Percentiles rank a stretch among this genome's conserved stretches.
These are phyloP conservation scores for Vicia faba DNA, from an alignment of 306 rosid genomes.

Conservation along the genomic window DNA sequence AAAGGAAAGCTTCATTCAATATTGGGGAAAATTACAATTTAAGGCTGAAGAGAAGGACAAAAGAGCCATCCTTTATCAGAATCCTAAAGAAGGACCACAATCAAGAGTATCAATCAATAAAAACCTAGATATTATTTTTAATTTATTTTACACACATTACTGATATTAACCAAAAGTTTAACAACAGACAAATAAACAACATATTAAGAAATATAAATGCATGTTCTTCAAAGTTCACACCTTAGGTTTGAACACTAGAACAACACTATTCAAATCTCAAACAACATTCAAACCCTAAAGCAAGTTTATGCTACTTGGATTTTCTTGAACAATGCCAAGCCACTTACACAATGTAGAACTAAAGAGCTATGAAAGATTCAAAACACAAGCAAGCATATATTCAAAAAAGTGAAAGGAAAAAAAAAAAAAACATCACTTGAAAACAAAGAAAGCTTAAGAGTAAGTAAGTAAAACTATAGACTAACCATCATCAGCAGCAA, in stretches of 20 bases:
- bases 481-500: constrained; percentile 75
- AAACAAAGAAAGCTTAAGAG: constrained; percentile 9
- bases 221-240: not conserved
- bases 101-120: constrained; percentile 26
- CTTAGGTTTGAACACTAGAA: constrained; percentile 1
- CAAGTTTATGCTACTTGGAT: not conserved
- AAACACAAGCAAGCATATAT: constrained; percentile 35
- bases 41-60: constrained; percentile 25
- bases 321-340: constrained; percentile 12
- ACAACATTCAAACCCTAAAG: constrained; percentile 5
- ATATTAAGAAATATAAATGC: constrained; percentile 3
- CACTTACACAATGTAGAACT: not conserved
- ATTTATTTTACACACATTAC: not conserved
- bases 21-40: constrained; percentile 30
- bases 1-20: constrained; percentile 1
- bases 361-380: constrained; percentile 30
- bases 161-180: not conserved
- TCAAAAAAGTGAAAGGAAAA: not conserved
- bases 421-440: constrained; percentile 30
- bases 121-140: not conserved
- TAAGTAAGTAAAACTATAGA: not conserved
- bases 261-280: constrained; percentile 29
- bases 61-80: constrained; percentile 15
- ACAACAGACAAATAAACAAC: constrained; percentile 6
- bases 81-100: constrained; percentile 31